Conservation (phyloP, 495 filamentous ascomycete genomes). For the Physcia stellaris region DNA sequence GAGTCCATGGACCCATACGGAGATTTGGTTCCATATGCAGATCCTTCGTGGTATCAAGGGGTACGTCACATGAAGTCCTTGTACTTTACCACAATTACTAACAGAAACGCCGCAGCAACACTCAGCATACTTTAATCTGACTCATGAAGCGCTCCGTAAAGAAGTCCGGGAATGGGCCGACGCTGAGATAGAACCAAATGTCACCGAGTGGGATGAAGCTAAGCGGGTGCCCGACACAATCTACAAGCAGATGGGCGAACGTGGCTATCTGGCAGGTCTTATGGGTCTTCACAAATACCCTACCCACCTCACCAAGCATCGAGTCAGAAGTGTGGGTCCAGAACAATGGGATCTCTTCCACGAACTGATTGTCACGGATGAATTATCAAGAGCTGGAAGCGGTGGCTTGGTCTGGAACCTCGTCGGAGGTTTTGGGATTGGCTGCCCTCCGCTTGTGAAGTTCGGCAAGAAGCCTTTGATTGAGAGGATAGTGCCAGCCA, state of each 20-base stretch:
- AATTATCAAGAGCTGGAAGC: constrained; percentile 74
- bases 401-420: constrained; percentile 98
- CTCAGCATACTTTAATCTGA: constrained; percentile 90
- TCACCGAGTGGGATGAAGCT: constrained; percentile 93
- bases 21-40: constrained; percentile 76
- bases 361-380: constrained; percentile 87
- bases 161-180: constrained; percentile 91
- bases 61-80: constrained; percentile 37
- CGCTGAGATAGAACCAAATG: constrained; percentile 74
- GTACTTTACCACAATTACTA: constrained; percentile 5
- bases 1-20: constrained; percentile 77
- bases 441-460: constrained; percentile 80
- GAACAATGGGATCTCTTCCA: constrained; percentile 98
- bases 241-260: constrained; percentile 89
- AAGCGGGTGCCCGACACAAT: constrained; percentile 75
- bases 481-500: constrained; percentile 69
- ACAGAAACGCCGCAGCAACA: constrained; percentile 48
- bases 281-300: constrained; percentile 69
- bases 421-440: constrained; percentile 89
- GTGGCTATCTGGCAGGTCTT: constrained; percentile 82
- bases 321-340: constrained; percentile 59
- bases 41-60: constrained; percentile 92
- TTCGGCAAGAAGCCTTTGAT: constrained; percentile 83
- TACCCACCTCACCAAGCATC: constrained; percentile 50
- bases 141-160: constrained; percentile 75